phyloP scores from a whole-genome alignment of 129 eudicot genomes.

The Sambucus nigra region DNA sequence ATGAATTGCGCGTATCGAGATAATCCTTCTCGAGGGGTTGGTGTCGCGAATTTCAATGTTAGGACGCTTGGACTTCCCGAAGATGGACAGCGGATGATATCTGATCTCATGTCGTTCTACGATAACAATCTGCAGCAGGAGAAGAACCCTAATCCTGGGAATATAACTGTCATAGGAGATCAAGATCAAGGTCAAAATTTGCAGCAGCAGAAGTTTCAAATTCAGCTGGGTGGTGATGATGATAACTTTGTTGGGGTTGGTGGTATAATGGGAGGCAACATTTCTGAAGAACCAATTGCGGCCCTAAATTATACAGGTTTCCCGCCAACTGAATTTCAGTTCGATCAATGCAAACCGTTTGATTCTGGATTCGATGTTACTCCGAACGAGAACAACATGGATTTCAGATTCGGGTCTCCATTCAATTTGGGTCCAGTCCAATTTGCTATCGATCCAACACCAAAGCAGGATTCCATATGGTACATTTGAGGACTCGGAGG shows the following conservation, averaged over 20 bases:
- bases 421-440: slow-evolving; percentile 15
- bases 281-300: slow-evolving; percentile 20
- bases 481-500: slow-evolving; percentile 30
- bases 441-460: slow-evolving; percentile 31
- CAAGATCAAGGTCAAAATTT: slow-evolving; percentile 25
- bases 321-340: slow-evolving; percentile 11
- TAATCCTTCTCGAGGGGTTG: slow-evolving; percentile 23
- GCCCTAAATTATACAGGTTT: slow-evolving; percentile 22
- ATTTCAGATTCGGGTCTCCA: background rate
- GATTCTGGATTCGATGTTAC: background rate
- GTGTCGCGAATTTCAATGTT: slow-evolving; percentile 19
- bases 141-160: slow-evolving; percentile 17
- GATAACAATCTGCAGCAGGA: slow-evolving; percentile 44
- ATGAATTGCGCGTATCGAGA: slow-evolving; percentile 46
- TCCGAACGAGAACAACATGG: background rate
- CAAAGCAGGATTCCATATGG: slow-evolving; percentile 35
- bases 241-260: slow-evolving; percentile 39
- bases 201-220: slow-evolving; percentile 36
- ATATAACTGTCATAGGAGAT: slow-evolving; percentile 16
- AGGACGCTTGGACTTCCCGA: slow-evolving; percentile 50
- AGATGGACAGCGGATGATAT: slow-evolving; percentile 53
- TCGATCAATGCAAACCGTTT: slow-evolving; percentile 6
- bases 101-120: slow-evolving; percentile 57
- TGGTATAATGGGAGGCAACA: slow-evolving; percentile 13
- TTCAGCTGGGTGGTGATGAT: slow-evolving; percentile 32